Base-by-base conservation (phyloP, 495 filamentous ascomycete species). In the Sordaria brevicollis region DNA sequence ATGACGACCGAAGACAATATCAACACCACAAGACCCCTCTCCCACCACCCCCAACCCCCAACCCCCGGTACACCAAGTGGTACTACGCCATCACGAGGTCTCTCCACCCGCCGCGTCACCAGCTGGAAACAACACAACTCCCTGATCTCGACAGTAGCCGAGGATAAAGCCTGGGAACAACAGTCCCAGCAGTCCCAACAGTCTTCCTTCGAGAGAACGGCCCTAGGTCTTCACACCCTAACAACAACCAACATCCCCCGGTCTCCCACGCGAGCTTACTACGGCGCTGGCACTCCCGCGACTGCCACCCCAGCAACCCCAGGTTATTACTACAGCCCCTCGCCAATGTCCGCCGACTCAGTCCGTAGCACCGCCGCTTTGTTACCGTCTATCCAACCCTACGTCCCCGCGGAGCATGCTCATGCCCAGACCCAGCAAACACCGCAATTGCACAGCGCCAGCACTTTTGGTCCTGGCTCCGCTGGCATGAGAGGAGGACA, bases 371-470 rank as follows among this genome's bases (percentile, higher is more conserved):
- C 79, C 19, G 77, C 79, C 3, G 72, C 77, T 10, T 75, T 83
- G 7, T 76, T 83, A 9, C 73, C 79, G 1, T 73, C 76, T 3
- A 70, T 81, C 62, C 74, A 73, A 3, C 76, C 77, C 5, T 83
- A 83, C 66, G 76, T 79, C 15, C 82, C 81, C 2, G 74, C 79
- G n/a, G 82, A 82, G 35, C 78, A 83, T 43, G 17, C 43, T 62
- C 35, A 76, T 25, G 68, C 79, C 17, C 68, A 71, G 17, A 73
- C 65, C 67, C 72, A 36, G 39, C 72, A 13, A 62, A 71, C 17
- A n/a, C 33, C 68, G 43, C 70, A 39, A 68, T 66, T 67, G 43
- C 72, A 13, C 71, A 66, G 49, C 25, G 25, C 70, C 72, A 74
- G 33, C 75, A 72, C 68, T 17, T 73, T 73, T 57, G 76, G 67